Base-by-base conservation (phyloP, 2,329 filamentous ascomycete genomes). In the Arachnomyces sp. region DNA sequence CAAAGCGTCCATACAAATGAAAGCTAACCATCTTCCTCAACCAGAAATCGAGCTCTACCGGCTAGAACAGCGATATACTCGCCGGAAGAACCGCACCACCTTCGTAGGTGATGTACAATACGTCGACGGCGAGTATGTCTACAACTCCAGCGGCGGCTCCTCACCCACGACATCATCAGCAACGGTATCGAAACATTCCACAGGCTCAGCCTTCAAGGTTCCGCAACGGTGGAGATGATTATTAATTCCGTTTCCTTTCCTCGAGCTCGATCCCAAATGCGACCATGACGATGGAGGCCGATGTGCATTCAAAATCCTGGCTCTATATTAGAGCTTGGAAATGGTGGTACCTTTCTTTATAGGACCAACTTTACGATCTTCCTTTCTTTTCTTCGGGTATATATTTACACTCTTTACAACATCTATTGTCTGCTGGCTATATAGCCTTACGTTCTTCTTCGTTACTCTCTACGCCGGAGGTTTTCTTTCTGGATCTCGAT, bases 111-210 rank as follows among this genome's bases (percentile, higher is more conserved):
- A 86, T 56, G 90, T 88, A 20, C 76, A 85, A 61, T 96, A 96
- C 65, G 84, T 95, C 49, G 86, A 96, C 60, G 92, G 89, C 65
- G 90, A 95, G 70, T 95, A 95, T 69, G 73, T 94, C 62, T 93
- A 88, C 73, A 73, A 54, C 38, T 61, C 61, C 37, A 46, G 41
- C 38, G 32, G 34, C 28, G 51, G 36, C 31, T 46, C 46, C 3
- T 51, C 56, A 30, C 46, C 58, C 17, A 57, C 53, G 36, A 61
- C 59, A 8, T 59, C 62, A 3, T 55, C 57, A 16, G 57, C 60
- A 25, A 58, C 61, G 13, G 55, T 63, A 40, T 61, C 61, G 31
- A 66, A 65, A 42, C 53, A 63, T 28, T 64, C 59, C 2, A 62
- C 57, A 3, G 61, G 61, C 9, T 43, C 38, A 25, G 13, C 15